Base-by-base conservation (phyloP, 1,284 basidiomycete species). In the Cronartium ribicola region DNA sequence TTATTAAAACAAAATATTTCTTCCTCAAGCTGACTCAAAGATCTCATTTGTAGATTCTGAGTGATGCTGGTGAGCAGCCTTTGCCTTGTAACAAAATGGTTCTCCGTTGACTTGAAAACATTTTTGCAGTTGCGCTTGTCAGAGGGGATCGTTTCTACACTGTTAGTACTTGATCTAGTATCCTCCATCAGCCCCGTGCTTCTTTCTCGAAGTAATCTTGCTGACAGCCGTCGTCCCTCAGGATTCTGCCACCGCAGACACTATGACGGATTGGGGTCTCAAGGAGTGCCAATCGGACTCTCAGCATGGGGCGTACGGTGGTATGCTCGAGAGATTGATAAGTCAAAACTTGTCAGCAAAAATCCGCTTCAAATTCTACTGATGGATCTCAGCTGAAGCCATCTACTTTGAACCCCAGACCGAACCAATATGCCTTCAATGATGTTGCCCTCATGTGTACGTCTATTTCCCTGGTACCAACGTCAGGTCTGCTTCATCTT, bases 141-240 rank as follows among this genome's bases (percentile, higher is more conserved):
- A 17, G 71, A 20, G 71, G 71, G n/a, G 71, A 73, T 40, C 51
- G 71, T 60, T 73, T 73, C 43, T 73, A 66, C 43, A 73, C 71
- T 3, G 64, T 66, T 40, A 66, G 57, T 20, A 46, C 14, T 14
- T 57, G 4, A 8, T n/a, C 63, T 13, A 14, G n/a, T 5, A 8
- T 57, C 5, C 29, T 29, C 29, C 29, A 29, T 29, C 29, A 29
- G 48, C 51, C 29, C 14, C 13, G n/a, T 20, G 11, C n/a, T 20
- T n/a, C 11, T 57, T 20, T 8, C 20, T 57, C 17, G 20, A 7
- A 57, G 2, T 7, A 57, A 6, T 20, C 0, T 57, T 29, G 13
- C 51, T 57, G 51, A 57, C 51, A 57, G 29, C 20, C 6, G 5
- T 8, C 51, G 20, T 67, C 39, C 11, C 36, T 67, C 36, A 72